These are phyloP conservation scores for Closterium sp. DNA, from an alignment of 139 green algal genomes.

Conservation along the genomic window DNA sequence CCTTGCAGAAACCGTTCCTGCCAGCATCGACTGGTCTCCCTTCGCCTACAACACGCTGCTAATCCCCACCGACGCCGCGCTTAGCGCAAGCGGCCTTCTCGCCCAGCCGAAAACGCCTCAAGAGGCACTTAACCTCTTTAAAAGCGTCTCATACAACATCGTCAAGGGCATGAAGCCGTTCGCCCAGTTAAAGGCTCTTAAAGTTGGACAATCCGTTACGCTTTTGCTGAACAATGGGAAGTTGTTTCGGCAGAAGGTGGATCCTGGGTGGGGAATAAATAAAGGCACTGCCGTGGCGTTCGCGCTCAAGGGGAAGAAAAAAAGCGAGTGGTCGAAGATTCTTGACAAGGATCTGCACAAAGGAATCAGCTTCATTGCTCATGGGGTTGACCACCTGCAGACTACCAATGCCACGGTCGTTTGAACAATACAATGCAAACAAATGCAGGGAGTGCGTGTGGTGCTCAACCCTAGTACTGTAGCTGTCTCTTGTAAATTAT, in stretches of 20 bases:
- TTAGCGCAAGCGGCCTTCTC: not conserved
- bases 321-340: not conserved
- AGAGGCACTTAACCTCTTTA: not conserved
- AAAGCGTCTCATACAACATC: not conserved
- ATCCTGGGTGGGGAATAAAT: not conserved
- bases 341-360: not conserved
- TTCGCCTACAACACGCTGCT: not conserved
- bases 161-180: not conserved
- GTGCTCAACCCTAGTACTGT: no score
- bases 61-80: not conserved
- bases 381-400: not conserved
- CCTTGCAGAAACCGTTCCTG: not conserved
- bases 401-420: not conserved
- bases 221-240: not conserved
- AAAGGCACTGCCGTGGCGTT: not conserved
- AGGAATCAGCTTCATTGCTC: not conserved
- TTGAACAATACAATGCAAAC: not conserved
- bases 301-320: not conserved
- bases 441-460: no score
- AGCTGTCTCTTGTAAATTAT: no score
- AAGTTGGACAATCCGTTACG: not conserved
- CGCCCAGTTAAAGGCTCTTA: not conserved
- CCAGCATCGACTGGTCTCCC: not conserved
- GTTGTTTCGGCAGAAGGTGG: not conserved
- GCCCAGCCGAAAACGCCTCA: not conserved